These are phyloP conservation scores for Mangifera indica DNA, from an alignment of 345 rosid species.

Conservation along the genomic window DNA sequence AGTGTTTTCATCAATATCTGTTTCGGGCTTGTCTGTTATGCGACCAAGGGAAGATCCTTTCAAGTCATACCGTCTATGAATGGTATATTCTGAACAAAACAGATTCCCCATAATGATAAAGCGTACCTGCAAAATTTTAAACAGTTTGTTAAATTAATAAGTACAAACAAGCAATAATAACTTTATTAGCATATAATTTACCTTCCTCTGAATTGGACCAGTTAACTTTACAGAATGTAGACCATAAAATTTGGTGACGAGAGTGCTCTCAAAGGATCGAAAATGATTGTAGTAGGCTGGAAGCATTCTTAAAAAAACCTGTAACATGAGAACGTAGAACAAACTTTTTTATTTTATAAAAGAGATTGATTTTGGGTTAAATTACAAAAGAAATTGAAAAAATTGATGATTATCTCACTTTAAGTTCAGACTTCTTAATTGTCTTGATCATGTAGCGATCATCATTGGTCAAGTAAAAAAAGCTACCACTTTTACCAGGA, in stretches of 20 bases:
- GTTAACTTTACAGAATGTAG: slow-evolving; percentile 81
- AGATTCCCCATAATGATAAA: slow-evolving; percentile 95
- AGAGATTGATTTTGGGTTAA: background rate
- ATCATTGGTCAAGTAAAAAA: slow-evolving; percentile 84
- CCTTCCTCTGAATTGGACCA: slow-evolving; percentile 87
- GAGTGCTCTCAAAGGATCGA: slow-evolving; percentile 76
- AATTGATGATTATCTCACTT: no score
- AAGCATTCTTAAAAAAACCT: slow-evolving; percentile 96
- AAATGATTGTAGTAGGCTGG: slow-evolving; percentile 84
- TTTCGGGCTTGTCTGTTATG: slow-evolving; percentile 73
- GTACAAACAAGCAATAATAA: no score
- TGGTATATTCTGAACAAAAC: slow-evolving; percentile 68
- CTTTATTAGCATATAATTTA: slow-evolving; percentile 9
- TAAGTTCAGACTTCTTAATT: slow-evolving; percentile 83
- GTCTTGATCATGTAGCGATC: slow-evolving; percentile 97
- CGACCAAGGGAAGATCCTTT: slow-evolving; percentile 99
- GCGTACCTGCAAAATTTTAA: no score
- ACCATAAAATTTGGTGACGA: no score
- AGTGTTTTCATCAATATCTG: slow-evolving; percentile 73
- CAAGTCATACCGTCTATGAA: slow-evolving; percentile 84
- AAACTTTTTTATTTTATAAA: no score
- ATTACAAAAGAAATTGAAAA: background rate
- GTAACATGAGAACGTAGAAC: slow-evolving; percentile 18
- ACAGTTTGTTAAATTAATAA: no score
- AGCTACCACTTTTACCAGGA: slow-evolving; percentile 98